Percentiles rank a stretch among this genome's conserved stretches.
Evolutionary conservation across 768 basidiomycete species (phyloP).

Genomic region (Leccinum disarticulatum): DNA sequence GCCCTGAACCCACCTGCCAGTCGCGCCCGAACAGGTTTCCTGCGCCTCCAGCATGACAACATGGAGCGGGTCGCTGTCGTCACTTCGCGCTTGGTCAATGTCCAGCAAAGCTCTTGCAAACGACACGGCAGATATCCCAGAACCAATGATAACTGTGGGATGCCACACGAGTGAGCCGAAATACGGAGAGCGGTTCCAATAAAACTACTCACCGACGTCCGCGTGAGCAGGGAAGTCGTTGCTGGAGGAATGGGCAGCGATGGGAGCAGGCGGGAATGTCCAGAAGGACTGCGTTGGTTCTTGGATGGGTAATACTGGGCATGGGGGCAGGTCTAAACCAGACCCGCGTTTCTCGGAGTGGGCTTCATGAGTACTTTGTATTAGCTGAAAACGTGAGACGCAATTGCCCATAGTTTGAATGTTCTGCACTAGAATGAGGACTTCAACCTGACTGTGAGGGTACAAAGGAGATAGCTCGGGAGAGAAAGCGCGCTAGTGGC

Average conservation of each 20-base stretch:
- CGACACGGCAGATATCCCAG: slow-evolving; percentile 50
- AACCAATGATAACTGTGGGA: slow-evolving; percentile 47
- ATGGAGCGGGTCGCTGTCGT: slow-evolving; percentile 20
- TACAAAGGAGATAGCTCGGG: slow-evolving; percentile 1
- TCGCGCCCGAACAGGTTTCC: slow-evolving; percentile 54
- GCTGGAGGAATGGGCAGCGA: slow-evolving; percentile 33
- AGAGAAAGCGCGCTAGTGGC: neutral
- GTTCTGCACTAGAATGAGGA: slow-evolving; percentile 5
- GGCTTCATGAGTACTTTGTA: neutral
- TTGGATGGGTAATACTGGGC: slow-evolving; percentile 49
- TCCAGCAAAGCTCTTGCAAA: slow-evolving; percentile 41
- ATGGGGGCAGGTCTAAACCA: neutral
- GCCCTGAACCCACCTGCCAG: slow-evolving; percentile 41
- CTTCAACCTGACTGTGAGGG: neutral
- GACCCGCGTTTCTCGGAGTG: slow-evolving; percentile 4
- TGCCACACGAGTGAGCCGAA: neutral
- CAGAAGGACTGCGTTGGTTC: slow-evolving; percentile 64
- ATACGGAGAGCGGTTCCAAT: neutral
- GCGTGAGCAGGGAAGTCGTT: slow-evolving; percentile 45
- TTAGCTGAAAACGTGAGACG: slow-evolving; percentile 14
- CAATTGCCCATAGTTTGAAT: slow-evolving; percentile 27
- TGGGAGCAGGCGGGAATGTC: slow-evolving; percentile 52
- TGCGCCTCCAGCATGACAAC: slow-evolving; percentile 64
- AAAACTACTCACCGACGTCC: slow-evolving; percentile 46
- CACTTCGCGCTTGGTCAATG: slow-evolving; percentile 23